Evolutionary conservation across 2,329 filamentous ascomycete species (phyloP).

Genomic region (Xylariaceae sp.): DNA sequence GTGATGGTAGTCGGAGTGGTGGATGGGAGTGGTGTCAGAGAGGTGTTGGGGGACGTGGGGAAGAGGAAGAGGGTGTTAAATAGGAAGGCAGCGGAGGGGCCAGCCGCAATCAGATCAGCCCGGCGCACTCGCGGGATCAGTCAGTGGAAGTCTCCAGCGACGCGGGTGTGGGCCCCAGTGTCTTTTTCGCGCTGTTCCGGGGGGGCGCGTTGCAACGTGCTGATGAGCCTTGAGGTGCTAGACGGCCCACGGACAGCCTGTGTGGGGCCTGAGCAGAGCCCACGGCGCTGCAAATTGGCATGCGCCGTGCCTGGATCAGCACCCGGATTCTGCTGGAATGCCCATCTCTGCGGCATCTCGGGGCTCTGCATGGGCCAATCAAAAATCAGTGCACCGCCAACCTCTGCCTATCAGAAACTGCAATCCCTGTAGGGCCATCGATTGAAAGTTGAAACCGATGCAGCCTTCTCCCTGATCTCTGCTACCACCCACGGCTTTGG

Average conservation of each 20-base stretch:
- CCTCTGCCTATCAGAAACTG: neutral
- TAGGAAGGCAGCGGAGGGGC: conserved; percentile 22
- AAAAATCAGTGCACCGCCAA: conserved; percentile 2
- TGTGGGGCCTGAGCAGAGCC: too few species aligned
- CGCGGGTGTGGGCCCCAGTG: too few species aligned
- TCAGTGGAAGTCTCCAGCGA: neutral
- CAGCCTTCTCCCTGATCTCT: neutral
- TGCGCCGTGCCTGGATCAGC: too few species aligned
- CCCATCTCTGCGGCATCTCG: too few species aligned
- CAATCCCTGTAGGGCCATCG: neutral
- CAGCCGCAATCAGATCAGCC: conserved; percentile 34
- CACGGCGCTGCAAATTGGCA: too few species aligned
- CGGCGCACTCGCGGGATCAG: conserved; percentile 8
- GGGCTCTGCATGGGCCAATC: conserved; percentile 8
- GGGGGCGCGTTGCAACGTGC: too few species aligned
- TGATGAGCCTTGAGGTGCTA: too few species aligned
- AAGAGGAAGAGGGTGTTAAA: conserved; percentile 26
- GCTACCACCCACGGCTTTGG: neutral
- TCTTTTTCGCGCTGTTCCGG: too few species aligned
- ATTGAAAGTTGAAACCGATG: neutral
- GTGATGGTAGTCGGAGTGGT: conserved; percentile 13
- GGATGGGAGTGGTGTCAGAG: conserved; percentile 17
- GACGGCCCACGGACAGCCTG: too few species aligned
- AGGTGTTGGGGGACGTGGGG: conserved; percentile 29
- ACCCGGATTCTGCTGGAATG: neutral